These are phyloP conservation scores for Skeletonema menzelii DNA, from an alignment of 108 stramenopile genomes.

Conservation along the genomic window DNA sequence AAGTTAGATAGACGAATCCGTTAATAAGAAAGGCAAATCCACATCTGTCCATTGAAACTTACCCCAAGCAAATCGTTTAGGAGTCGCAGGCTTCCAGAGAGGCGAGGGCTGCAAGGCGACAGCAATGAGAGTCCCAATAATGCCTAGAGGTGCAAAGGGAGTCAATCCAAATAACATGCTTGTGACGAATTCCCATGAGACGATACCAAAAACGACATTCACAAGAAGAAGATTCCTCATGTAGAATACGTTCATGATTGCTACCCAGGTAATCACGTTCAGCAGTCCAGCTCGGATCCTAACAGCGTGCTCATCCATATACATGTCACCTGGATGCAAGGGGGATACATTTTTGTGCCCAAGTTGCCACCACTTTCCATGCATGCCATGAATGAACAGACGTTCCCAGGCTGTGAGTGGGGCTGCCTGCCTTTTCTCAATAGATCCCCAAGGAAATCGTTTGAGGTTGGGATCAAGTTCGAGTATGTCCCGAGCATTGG, in stretches of 20 bases:
- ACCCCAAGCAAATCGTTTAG: constrained; percentile 61
- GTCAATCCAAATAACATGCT: constrained; percentile 49
- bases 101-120: constrained; percentile 34
- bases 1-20: not conserved
- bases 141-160: constrained; percentile 57
- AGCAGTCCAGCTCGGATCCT: constrained; percentile 53
- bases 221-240: constrained; percentile 25
- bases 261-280: constrained; percentile 57
- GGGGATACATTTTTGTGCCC: constrained; percentile 42
- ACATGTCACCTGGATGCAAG: constrained; percentile 43
- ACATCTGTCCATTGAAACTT: not conserved
- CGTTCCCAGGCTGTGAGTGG: constrained; percentile 35
- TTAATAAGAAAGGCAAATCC: not conserved
- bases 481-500: constrained; percentile 40
- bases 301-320: constrained; percentile 70
- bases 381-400: constrained; percentile 46
- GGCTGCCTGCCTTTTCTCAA: constrained; percentile 15
- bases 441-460: constrained; percentile 35
- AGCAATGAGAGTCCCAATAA: constrained; percentile 36
- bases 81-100: constrained; percentile 57
- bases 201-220: constrained; percentile 39
- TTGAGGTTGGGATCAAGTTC: constrained; percentile 31
- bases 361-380: constrained; percentile 57
- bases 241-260: constrained; percentile 57
- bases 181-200: constrained; percentile 46